phyloP scores from a whole-genome alignment of 108 stramenopile species.

The Pseudonitzschia multistriata region DNA sequence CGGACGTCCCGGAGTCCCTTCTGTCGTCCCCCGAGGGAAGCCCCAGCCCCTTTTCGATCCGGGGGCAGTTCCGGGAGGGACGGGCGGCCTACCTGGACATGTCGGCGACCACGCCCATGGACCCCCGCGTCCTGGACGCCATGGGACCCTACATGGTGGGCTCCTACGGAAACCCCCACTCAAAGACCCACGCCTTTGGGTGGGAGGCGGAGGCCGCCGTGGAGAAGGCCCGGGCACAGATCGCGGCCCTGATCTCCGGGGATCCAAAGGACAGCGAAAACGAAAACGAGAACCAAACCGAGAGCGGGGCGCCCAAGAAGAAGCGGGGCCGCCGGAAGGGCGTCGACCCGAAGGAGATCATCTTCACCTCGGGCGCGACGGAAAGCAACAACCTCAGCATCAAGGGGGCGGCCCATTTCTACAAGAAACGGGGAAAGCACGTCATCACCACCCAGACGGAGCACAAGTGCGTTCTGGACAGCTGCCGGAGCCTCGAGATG shows the following conservation, averaged over 20 bases:
- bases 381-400: slow-evolving; percentile 97
- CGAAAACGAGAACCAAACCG: not conserved
- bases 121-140: slow-evolving; percentile 97
- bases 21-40: not conserved
- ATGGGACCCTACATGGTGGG: slow-evolving; percentile 97
- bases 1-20: slow-evolving; percentile 44
- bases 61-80: slow-evolving; percentile 70
- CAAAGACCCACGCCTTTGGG: slow-evolving; percentile 95
- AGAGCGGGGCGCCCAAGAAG: not conserved
- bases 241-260: slow-evolving; percentile 78
- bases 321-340: slow-evolving; percentile 22
- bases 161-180: slow-evolving; percentile 97
- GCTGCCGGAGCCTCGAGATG: slow-evolving; percentile 90
- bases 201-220: slow-evolving; percentile 96
- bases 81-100: slow-evolving; percentile 88
- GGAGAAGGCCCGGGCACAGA: slow-evolving; percentile 85
- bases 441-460: slow-evolving; percentile 99
- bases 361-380: slow-evolving; percentile 98
- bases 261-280: not conserved
- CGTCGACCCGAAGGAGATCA: slow-evolving; percentile 92
- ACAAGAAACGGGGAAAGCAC: slow-evolving; percentile 82
- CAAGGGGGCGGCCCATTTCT: slow-evolving; percentile 97
- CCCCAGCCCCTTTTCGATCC: slow-evolving; percentile 48
- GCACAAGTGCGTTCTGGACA: slow-evolving; percentile 99
- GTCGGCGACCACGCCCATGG: slow-evolving; percentile 95